Base-by-base conservation (phyloP, 371 early-diverging fungal species). In the Actinomucor elegans region DNA sequence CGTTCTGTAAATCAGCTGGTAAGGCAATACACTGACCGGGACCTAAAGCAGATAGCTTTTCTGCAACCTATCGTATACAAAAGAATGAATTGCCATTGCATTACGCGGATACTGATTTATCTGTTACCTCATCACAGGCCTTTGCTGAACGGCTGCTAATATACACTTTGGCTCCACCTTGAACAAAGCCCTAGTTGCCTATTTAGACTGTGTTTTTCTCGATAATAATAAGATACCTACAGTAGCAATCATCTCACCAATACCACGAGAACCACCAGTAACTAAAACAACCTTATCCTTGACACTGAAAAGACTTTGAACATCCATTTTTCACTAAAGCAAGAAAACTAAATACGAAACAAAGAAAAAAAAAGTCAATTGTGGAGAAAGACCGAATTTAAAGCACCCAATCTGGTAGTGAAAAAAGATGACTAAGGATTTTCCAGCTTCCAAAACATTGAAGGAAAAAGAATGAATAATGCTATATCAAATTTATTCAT, bases 211-310 rank as follows among this genome's bases (percentile, higher is more conserved):
- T 40, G 18, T 37, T 28, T 32, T 14, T 43, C 9, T 36, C 31
- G 14, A 5, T n/a, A 9, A 8, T n/a, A 34, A 34, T 1, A 26
- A 17, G 11, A 53, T 38, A 54, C 53, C 54, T 63, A 75, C 75
- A 11, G 79, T 75, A 20, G 86, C 83, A 49, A 90, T 83, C 87
- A 88, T 86, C 59, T 82, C 75, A 21, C 90, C 91, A 48, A 86
- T 80, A 31, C 90, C 91, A 40, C 88, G 77, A 38, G 89, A 86
- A 24, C 96, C 96, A 48, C 96, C 96, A 15, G 94, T 96, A 17
- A 96, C 88, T 26, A 96, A 80, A 11, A 92, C 95, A 4, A 94
- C 89, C 71, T 94, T 95, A 61, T 81, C 90, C 56, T 87, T 81
- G 45, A 94, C 92, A 21, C 72, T 72, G 60, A 94, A 94, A 18